phyloP scores from a whole-genome alignment of 371 early-diverging fungal species.

The Rhizomucor miehei region DNA sequence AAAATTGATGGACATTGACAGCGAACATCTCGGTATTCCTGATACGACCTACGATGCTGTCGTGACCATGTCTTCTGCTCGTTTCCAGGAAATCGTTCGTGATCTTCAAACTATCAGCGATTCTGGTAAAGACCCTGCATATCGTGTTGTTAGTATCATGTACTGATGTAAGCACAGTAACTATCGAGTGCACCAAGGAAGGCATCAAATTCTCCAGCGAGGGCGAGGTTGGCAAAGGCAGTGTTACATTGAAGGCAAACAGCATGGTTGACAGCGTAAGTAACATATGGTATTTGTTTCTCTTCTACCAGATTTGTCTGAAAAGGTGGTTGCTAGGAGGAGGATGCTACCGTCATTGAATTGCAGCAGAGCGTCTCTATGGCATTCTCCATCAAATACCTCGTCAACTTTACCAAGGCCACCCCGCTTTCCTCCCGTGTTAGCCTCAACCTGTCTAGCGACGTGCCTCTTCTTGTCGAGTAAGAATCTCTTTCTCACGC shows the following conservation, averaged over 20 bases:
- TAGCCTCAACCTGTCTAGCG: conserved; percentile 78
- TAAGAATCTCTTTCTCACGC: too few species aligned
- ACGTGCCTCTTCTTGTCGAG: conserved; percentile 92
- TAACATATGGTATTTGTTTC: background rate
- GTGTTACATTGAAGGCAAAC: conserved; percentile 78
- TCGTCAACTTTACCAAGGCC: conserved; percentile 94
- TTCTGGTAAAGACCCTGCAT: conserved; percentile 53
- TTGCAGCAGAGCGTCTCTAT: conserved; percentile 78
- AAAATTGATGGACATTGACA: conserved; percentile 97
- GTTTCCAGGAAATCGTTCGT: conserved; percentile 92
- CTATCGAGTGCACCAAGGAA: conserved; percentile 90
- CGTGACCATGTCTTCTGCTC: conserved; percentile 83
- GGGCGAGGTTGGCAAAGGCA: conserved; percentile 91
- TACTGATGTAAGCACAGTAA: conserved; percentile 43
- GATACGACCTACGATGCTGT: conserved; percentile 91
- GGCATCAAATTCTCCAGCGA: conserved; percentile 86
- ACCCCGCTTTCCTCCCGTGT: conserved; percentile 83
- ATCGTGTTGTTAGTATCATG: too few species aligned
- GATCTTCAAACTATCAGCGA: conserved; percentile 88
- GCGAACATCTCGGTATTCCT: conserved; percentile 95
- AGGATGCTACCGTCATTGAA: conserved; percentile 72
- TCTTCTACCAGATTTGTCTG: too few species aligned
- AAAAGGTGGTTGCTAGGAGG: conserved; percentile 43
- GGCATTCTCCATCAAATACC: conserved; percentile 92
- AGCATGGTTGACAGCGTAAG: conserved; percentile 72